Evolutionary conservation across 352 stramenopile genomes (phyloP).

Genomic region (Aphanomyces stellatus): DNA sequence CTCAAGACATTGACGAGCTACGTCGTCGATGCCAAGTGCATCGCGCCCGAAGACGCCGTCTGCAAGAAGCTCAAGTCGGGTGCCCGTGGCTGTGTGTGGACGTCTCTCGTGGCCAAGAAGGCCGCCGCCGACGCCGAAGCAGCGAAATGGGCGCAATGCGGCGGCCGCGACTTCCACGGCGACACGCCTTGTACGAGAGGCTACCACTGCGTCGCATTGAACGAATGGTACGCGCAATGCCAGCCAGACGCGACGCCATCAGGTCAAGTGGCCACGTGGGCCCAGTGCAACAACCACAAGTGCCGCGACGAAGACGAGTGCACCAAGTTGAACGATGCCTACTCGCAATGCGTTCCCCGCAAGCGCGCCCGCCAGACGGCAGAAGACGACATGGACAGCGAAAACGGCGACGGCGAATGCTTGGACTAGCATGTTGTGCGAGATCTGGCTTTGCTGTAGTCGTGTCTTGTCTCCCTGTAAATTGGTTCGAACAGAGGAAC

Average conservation of each 20-base stretch:
- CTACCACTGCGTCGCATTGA: neutral
- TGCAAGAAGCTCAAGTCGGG: slow-evolving; percentile 49
- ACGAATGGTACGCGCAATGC: neutral
- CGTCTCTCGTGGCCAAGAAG: neutral
- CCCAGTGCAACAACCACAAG: neutral
- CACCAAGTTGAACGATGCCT: neutral
- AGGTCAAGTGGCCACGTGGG: neutral
- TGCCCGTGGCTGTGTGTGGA: neutral
- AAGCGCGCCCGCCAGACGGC: too few relatives aligned
- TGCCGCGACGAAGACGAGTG: neutral
- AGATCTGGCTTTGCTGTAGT: too few relatives aligned
- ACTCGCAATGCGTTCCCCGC: neutral
- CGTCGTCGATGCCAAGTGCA: slow-evolving; percentile 33
- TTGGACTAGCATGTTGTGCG: too few relatives aligned
- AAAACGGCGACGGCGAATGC: too few relatives aligned
- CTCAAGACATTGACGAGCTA: slow-evolving; percentile 22
- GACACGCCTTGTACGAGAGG: neutral
- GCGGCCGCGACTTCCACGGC: neutral
- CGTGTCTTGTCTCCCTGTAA: too few relatives aligned
- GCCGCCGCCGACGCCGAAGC: neutral
- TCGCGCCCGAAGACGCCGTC: slow-evolving; percentile 38
- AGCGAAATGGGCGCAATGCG: neutral
- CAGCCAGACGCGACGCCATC: neutral
- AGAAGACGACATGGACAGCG: too few relatives aligned
- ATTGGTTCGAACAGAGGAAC: too few relatives aligned